phyloP scores from a whole-genome alignment of 1,139 yeast genomes.

The Candida sanyaensis region DNA sequence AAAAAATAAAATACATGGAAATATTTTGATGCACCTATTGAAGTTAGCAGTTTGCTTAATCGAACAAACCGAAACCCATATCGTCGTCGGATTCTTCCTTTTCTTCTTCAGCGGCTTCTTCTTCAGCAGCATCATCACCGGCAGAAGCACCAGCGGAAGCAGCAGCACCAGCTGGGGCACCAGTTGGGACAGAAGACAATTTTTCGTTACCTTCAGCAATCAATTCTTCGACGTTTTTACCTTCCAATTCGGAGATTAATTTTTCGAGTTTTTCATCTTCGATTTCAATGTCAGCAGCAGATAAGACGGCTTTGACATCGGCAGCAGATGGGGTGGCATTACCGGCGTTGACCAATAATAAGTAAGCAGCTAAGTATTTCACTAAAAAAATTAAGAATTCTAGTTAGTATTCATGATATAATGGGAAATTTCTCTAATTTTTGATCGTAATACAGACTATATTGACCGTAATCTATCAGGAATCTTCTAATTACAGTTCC shows the following conservation, averaged over 20 bases:
- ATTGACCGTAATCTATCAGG: too few relatives aligned
- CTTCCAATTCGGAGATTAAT: conserved; percentile 89
- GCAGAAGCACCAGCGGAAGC: conserved; percentile 68
- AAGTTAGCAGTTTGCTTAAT: conserved; percentile 28
- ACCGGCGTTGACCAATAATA: conserved; percentile 69
- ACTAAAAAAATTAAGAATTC: conserved; percentile 16
- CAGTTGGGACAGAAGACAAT: conserved; percentile 96
- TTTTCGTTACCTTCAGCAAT: conserved; percentile 95
- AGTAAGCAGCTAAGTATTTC: conserved; percentile 74
- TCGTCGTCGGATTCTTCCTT: conserved; percentile 59
- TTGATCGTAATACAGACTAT: too few relatives aligned
- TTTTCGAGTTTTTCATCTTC: conserved; percentile 86
- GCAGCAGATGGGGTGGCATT: conserved; percentile 84
- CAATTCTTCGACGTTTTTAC: conserved; percentile 89
- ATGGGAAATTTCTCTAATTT: neutral
- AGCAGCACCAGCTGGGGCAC: conserved; percentile 88
- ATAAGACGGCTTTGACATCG: conserved; percentile 85
- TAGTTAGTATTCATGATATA: conserved; percentile 10
- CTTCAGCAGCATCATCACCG: conserved; percentile 73
- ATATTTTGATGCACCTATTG: neutral
- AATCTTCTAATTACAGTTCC: too few relatives aligned
- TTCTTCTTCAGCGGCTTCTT: conserved; percentile 59
- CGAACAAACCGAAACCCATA: conserved; percentile 58
- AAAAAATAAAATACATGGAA: conserved; percentile 2
- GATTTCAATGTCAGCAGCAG: conserved; percentile 94